Conservation (phyloP, 2,329 filamentous ascomycete genomes). For the Aspergillus fischeri region DNA sequence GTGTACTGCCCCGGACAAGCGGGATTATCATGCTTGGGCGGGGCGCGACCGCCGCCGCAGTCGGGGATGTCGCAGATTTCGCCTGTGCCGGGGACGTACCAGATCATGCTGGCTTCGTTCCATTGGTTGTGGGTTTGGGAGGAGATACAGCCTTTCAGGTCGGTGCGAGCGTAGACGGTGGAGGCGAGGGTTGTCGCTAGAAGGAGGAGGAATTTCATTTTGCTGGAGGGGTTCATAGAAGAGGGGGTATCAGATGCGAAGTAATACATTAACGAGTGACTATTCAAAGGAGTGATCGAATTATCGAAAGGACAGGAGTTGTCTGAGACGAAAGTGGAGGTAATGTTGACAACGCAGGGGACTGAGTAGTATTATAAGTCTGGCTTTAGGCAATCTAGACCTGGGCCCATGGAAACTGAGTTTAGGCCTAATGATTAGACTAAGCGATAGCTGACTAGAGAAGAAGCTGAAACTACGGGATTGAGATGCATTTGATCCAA, state of each 20-base stretch:
- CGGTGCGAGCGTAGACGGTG: conserved; percentile 19
- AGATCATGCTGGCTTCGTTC: conserved; percentile 35
- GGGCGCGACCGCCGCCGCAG: conserved; percentile 64
- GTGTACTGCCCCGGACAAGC: conserved; percentile 46
- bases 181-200: conserved; percentile 14
- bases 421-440: background rate
- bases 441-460: background rate
- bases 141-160: conserved; percentile 22
- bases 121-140: conserved; percentile 23
- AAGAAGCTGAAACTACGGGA: background rate
- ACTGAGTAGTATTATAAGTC: background rate
- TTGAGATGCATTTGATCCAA: background rate
- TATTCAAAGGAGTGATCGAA: background rate
- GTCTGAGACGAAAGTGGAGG: background rate
- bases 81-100: conserved; percentile 60
- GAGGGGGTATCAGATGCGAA: background rate
- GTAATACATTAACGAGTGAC: background rate
- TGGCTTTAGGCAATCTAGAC: background rate
- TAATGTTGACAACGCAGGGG: background rate
- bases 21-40: conserved; percentile 60
- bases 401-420: background rate
- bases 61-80: conserved; percentile 63
- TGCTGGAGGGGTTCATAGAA: background rate
- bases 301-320: background rate
- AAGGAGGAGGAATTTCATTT: conserved; percentile 21